Percentiles rank a stretch among this genome's conserved stretches.
Conservation (phyloP, 208 protist genomes). For the Wallacemonas sp. region DNA sequence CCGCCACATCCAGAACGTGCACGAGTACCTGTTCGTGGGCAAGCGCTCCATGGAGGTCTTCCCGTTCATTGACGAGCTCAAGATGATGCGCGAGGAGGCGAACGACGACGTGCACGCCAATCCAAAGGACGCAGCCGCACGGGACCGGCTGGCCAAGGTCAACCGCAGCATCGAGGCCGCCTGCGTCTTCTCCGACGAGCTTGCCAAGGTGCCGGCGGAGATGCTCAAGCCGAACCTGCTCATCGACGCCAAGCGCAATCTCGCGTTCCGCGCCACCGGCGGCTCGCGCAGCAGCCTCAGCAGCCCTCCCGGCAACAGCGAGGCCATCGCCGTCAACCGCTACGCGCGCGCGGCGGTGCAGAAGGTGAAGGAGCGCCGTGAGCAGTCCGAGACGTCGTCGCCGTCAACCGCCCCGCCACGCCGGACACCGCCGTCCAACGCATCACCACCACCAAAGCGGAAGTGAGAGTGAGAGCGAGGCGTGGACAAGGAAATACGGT, state of each 20-base stretch:
- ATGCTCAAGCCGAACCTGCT: constrained; percentile 75
- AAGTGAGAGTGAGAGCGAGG: no score
- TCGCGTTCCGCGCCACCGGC: constrained; percentile 34
- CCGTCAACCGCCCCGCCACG: neutral
- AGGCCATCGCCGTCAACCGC: neutral
- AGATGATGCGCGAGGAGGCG: constrained; percentile 59
- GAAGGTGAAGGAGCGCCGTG: constrained; percentile 2
- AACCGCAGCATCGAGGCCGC: constrained; percentile 60
- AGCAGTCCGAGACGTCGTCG: neutral
- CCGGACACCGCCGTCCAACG: neutral
- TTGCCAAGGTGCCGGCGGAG: constrained; percentile 56
- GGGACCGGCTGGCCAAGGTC: constrained; percentile 33
- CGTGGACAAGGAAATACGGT: no score
- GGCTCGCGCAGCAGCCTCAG: constrained; percentile 24
- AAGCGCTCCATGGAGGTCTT: constrained; percentile 67
- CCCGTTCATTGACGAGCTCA: constrained; percentile 72
- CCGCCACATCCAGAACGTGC: constrained; percentile 87
- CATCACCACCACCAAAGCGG: neutral
- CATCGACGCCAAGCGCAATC: constrained; percentile 52
- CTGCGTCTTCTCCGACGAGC: constrained; percentile 64
- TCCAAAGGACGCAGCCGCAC: constrained; percentile 26
- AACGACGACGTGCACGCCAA: constrained; percentile 41
- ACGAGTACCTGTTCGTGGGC: constrained; percentile 86
- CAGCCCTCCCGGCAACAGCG: neutral
- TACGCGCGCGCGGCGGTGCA: neutral